Base-by-base conservation (phyloP, 306 rosid species). In the Quercus glauca region DNA sequence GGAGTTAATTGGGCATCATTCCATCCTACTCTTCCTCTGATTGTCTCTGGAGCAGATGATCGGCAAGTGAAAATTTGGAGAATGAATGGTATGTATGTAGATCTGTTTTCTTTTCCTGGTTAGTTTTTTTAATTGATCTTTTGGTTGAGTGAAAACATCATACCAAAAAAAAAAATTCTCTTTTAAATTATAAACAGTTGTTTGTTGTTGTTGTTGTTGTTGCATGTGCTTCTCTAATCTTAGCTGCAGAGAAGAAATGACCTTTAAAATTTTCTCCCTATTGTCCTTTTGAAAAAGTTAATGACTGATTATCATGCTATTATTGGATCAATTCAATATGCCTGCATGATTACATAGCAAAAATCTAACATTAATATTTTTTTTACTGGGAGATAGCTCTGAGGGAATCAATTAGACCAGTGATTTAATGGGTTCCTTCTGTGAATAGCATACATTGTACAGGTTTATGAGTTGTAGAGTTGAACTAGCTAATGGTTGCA, bases 1-100 rank as follows among this genome's bases (percentile, higher is more conserved):
- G 98, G 98, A 33, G 98, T 94, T 78, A 94, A 94, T 69, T 94
- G 98, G 98, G 98, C 98, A 78, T 79, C 95, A 73, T 94, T 94
- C 76, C 98, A 94, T 88, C 97, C 98, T 12, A 89, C 91, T 29
- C 87, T 92, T 71, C 98, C 98, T 81, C 88, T 94, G 78, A 94
- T 94, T 85, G 97, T 94, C 83, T 94, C 98, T 1, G 97, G 97
- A 79, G 98, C 97, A 28, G 98, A 94, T 86, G 98, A 94, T 33
- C 91, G 98, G 52, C 97, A 91, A 90, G 98, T 94, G 65, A 94
- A 94, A 85, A 76, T 94, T 75, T 94, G 98, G 98, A 83, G 98
- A 63, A 94, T 94, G 98, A 94, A 92, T 85, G 98, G 98, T 94
- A 88, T 77, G 59, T 55, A 9, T 49, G 20, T 28, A 26, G 28